These are phyloP conservation scores for Cutaneotrichosporon sp. DNA, from an alignment of 1,284 basidiomycete genomes.

Conservation along the genomic window DNA sequence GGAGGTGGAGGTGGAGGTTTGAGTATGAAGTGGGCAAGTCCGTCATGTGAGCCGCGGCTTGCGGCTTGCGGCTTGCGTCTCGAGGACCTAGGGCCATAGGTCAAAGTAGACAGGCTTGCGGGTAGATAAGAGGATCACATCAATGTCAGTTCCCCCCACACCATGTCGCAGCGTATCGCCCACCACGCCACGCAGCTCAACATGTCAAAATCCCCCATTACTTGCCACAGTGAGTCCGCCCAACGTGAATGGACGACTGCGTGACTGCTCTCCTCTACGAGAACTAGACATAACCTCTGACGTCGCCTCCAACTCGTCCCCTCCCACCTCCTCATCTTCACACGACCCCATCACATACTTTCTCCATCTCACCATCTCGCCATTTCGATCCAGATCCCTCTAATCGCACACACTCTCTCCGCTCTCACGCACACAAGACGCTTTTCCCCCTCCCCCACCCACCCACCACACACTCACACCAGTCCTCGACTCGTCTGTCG, in stretches of 20 bases:
- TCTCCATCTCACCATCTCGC: not conserved
- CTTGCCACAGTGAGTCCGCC: slow-evolving; percentile 70
- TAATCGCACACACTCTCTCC: not conserved
- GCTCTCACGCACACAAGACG: not conserved
- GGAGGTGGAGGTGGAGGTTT: not conserved
- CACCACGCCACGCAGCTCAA: not conserved
- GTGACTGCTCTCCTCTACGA: too few species aligned
- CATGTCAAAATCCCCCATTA: slow-evolving; percentile 68
- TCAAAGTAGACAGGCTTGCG: too few species aligned
- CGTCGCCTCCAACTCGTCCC: not conserved
- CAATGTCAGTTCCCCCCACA: not conserved
- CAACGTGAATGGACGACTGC: too few species aligned
- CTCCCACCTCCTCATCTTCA: not conserved
- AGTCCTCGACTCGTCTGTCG: slow-evolving; percentile 83
- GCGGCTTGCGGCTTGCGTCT: too few species aligned
- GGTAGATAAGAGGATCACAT: not conserved
- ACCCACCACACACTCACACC: not conserved
- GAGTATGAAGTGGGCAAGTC: not conserved
- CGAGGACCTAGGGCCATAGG: too few species aligned
- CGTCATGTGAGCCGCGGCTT: not conserved
- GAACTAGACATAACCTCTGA: too few species aligned
- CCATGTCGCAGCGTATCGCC: not conserved
- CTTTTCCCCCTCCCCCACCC: not conserved
- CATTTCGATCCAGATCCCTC: not conserved
- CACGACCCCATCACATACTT: not conserved